Evolutionary conservation across 805 yeast genomes (phyloP), one percentile per base, ranked within the genome.

Genomic region (Suhomyces kilbournensis): DNA sequence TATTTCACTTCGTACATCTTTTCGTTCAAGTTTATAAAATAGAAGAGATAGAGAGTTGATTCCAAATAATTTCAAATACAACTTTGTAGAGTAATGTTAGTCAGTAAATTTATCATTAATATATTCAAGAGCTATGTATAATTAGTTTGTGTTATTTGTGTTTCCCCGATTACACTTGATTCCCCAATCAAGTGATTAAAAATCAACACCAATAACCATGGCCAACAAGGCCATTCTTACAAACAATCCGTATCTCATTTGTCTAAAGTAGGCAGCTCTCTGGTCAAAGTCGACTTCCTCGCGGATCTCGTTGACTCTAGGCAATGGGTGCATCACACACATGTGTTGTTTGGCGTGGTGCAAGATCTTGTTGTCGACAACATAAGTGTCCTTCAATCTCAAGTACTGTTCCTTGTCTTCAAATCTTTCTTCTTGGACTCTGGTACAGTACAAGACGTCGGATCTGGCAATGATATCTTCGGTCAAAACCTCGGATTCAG

Each of bases 221-320:
- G 98, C 97, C 68, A 94, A 81, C 63, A 94, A 78, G 9, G 99
- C 99, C 99, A 94, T 94, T 81, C 99, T 91, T 46, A 96, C 97
- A 68, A 86, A 94, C 70, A 94, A 80, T 56, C 99, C 99, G 69
- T 94, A 93, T 73, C 96, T 88, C 99, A 94, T 94, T 80, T 94
- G 98, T 83, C 99, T 88, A 82, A 94, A 94, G 79, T 94, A 94
- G 54, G 99, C 98, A 59, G 99, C 98, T 73, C 99, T 88, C 74
- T 93, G 97, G 75, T 94, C 99, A 68, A 93, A 94, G 72, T 94
- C 99, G 65, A 94, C 98, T 77, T 94, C 99, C 76, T 92, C 98
- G 66, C 88, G 88, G 63, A 94, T 93, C 77, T 94, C 99, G 65
- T 84, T 87, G 59, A 90, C 92, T 74, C 99, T 88, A 69, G 99